Evolutionary conservation across 2,329 filamentous ascomycete genomes (phyloP), one percentile per base, ranked within the genome.

Genomic region (Aspergillus neotritici): DNA sequence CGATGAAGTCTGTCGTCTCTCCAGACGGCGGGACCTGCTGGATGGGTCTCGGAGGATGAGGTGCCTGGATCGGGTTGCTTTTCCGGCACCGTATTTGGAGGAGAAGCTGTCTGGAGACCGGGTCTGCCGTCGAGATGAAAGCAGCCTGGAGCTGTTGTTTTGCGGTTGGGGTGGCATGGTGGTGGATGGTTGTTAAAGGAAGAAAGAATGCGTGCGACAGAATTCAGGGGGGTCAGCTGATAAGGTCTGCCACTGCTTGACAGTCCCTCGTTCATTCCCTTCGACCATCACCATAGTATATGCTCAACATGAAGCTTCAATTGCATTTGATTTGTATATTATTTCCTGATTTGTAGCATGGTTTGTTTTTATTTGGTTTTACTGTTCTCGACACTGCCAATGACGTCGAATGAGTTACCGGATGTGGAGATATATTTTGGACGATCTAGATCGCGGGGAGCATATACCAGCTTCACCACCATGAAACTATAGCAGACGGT

Each of bases 71-170:
- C 55, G 62, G 49, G 54, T 62, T 25, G 65, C 57, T 50, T 71
- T 72, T 14, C 60, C 56, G 4, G 68, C 64, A 37, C 70, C 62
- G 52, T 73, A 70, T 51, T 63, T 63, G 39, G 66, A 59, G 17
- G 61, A 62, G 43, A 68, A 62, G 54, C 63, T 68, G 14, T 67
- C 65, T 15, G 56, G 48, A 33, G 55, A 58, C n/a, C n/a, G 36
- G 39, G 34, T 32, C 30, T 54, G 52, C 25, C 57, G 57, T 40
- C 49, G 56, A 41, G 48, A 39, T 41, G 53, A 49, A 16, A 58
- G 37, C 51, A 55, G 51, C 9, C 37, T 51, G 35, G 40, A 39
- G 31, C 15, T 41, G 30, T 17, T 34, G 31, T 12, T 15, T 15
- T 44, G 34, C 10, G 31, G 42, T 28, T 43, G 41, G 36, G 31